Evolutionary conservation across 2,329 filamentous ascomycete species (phyloP).

Genomic region (Ceratocystis smalleyi): DNA sequence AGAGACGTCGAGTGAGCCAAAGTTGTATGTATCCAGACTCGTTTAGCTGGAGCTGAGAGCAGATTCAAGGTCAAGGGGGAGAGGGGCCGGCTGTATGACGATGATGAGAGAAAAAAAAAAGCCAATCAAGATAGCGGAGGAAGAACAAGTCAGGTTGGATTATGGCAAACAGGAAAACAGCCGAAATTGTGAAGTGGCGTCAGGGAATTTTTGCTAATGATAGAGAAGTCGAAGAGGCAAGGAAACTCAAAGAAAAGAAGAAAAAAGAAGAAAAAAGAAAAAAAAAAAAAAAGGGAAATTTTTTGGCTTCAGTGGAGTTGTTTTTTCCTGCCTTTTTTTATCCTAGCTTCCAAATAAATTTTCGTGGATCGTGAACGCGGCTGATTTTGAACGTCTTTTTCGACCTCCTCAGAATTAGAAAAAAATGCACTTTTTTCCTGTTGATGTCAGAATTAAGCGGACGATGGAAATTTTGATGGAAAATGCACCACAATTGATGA

Average conservation of each 20-base stretch:
- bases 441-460: too few relatives aligned
- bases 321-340: conserved; percentile 1
- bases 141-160: background rate
- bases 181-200: background rate
- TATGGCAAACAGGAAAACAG: background rate
- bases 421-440: background rate
- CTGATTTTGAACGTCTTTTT: background rate
- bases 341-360: conserved; percentile 8
- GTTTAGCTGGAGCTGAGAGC: background rate
- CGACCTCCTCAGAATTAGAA: background rate
- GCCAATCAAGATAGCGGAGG: background rate
- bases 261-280: background rate
- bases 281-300: conserved; percentile 7
- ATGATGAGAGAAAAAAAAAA: background rate
- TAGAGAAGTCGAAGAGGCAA: background rate
- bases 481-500: background rate
- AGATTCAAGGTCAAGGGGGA: background rate
- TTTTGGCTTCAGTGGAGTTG: conserved; percentile 11
- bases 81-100: background rate
- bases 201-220: background rate
- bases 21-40: background rate
- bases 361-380: background rate
- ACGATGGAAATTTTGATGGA: background rate
- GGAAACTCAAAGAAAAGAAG: background rate
- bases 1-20: background rate